phyloP scores from a whole-genome alignment of 2,329 filamentous ascomycete genomes.

The Eurotiales sp. region DNA sequence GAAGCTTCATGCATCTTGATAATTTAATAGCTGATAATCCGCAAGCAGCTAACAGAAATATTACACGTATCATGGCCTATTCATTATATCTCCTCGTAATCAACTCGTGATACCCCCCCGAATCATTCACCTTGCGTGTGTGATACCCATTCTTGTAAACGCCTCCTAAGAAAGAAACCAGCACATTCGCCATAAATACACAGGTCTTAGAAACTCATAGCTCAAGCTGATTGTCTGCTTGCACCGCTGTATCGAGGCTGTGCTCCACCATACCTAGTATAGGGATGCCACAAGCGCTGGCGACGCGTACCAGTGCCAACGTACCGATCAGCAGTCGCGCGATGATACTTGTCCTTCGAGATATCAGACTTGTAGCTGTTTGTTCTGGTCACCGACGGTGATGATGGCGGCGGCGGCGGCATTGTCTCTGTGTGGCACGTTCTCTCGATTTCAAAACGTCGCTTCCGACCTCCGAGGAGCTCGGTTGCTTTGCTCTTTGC shows the following conservation, averaged over 20 bases:
- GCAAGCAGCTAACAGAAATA: too few species aligned
- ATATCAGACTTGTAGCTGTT: background rate
- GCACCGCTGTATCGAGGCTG: background rate
- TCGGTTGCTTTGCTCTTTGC: conserved; percentile 33
- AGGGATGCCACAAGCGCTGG: background rate
- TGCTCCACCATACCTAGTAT: background rate
- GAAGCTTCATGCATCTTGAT: too few species aligned
- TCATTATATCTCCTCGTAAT: too few species aligned
- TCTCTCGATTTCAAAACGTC: conserved; percentile 31
- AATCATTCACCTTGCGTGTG: too few species aligned
- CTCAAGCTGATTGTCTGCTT: background rate
- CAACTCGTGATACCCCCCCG: too few species aligned
- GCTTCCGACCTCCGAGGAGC: conserved; percentile 36
- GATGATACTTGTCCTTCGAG: background rate
- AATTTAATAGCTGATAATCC: too few species aligned
- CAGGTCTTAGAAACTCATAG: background rate
- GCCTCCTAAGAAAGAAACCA: background rate
- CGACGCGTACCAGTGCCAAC: background rate
- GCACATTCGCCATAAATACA: background rate
- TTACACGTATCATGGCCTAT: too few species aligned
- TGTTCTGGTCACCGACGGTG: background rate
- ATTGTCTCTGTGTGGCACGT: background rate
- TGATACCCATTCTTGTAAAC: background rate
- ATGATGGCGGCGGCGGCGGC: background rate
- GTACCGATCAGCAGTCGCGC: conserved; percentile 1